Base-by-base conservation (phyloP, 2,329 filamentous ascomycete species). In the Hypoxylon sp. region DNA sequence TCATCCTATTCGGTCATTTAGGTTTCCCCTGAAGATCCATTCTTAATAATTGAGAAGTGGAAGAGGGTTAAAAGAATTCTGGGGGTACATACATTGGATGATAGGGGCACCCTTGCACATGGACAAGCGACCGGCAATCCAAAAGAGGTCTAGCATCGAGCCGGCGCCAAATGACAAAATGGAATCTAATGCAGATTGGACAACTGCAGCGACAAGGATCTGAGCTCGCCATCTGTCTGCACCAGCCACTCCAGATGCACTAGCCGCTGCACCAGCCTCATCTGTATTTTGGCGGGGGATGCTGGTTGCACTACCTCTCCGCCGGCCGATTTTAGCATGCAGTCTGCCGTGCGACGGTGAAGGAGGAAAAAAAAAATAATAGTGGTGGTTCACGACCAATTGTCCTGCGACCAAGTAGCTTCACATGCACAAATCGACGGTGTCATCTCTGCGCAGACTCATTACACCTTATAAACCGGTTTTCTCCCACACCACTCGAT, bases 1-100 rank as follows among this genome's bases (percentile, higher is more conserved):
- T 20, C 29, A 21, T 20, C 15, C 9, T 15, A 41, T 45, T 51
- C 30, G 38, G 21, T 21, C 30, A 44, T 38, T 26, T 40, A 25
- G 29, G 25, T 41, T 51, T 55, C 59, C 55, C 59, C 59, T 61
- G 55, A 59, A 51, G 44, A 55, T 59, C 55, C 40, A 47, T 50
- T 47, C 29, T 32, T n/a, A n/a, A n/a, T n/a, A 15, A 11, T 36
- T 23, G 23, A 30, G 25, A 26, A 50, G 40, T 40, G 23, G 44
- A 54, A 30, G 40, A 36, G 19, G 12, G 20, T 19, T 31, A 32
- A 29, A 53, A 57, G 31, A 48, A 46, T 44, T 40, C 53, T 40
- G 38, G 53, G 53, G 52, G 20, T 20, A 16, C 23, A 38, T 21
- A 9, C 37, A 25, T 12, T 8, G 11, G 32, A 7, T 20, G 36